Percentiles rank a stretch among this genome's conserved stretches.
phyloP scores from a whole-genome alignment of 1,284 basidiomycete species.

The Cryptococcus sp. region DNA sequence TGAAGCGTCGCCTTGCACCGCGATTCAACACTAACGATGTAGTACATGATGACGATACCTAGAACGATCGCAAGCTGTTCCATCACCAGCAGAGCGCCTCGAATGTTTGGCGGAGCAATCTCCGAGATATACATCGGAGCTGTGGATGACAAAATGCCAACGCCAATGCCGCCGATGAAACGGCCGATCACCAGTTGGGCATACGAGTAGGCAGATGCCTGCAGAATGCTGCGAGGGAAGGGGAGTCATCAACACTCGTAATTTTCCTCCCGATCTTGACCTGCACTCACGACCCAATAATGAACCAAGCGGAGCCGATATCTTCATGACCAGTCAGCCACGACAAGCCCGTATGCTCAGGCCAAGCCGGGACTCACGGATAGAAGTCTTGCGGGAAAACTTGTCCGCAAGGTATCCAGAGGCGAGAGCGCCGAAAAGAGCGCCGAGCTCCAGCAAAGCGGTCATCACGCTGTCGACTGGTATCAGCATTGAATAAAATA shows the following conservation, averaged over 20 bases:
- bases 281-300: constrained; percentile 13
- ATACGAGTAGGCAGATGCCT: constrained; percentile 30
- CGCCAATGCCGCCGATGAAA: constrained; percentile 27
- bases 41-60: constrained; percentile 42
- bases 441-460: constrained; percentile 42
- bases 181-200: constrained; percentile 36
- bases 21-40: constrained; percentile 16
- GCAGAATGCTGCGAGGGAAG: constrained; percentile 24
- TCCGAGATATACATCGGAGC: constrained; percentile 53
- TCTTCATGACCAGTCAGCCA: neutral
- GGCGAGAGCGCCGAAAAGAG: constrained; percentile 36
- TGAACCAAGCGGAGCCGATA: constrained; percentile 31
- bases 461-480: constrained; percentile 31
- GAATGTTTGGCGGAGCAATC: constrained; percentile 54
- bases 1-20: too few relatives aligned
- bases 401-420: constrained; percentile 37
- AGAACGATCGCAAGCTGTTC: constrained; percentile 74
- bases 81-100: constrained; percentile 72
- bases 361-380: constrained; percentile 27
- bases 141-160: constrained; percentile 44
- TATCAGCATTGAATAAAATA: neutral
- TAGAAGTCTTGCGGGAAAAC: constrained; percentile 30
- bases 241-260: too few relatives aligned
- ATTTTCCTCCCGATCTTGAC: too few relatives aligned
- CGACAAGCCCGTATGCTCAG: neutral